Evolutionary conservation across 2,329 filamentous ascomycete genomes (phyloP).

Genomic region (Teratosphaeria viscida): DNA sequence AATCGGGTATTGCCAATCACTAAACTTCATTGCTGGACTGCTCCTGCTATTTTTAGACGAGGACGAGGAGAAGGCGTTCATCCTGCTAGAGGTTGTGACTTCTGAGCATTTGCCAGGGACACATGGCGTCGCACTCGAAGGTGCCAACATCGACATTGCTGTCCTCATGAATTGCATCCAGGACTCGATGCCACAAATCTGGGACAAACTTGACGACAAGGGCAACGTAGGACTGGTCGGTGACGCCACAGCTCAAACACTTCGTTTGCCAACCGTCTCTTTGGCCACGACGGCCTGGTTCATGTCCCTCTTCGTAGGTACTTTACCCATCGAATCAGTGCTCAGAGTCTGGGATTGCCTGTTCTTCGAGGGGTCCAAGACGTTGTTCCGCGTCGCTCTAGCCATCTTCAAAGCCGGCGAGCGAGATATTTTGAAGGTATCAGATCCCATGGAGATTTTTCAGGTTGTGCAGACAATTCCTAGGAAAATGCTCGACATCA

Average conservation of each 20-base stretch:
- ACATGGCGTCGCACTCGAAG: slow-evolving; percentile 81
- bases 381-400: slow-evolving; percentile 81
- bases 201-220: slow-evolving; percentile 77
- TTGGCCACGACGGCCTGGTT: slow-evolving; percentile 94
- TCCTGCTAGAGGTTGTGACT: slow-evolving; percentile 87
- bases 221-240: slow-evolving; percentile 45
- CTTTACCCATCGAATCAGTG: slow-evolving; percentile 81
- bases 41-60: slow-evolving; percentile 70
- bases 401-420: slow-evolving; percentile 87
- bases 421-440: slow-evolving; percentile 63
- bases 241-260: slow-evolving; percentile 30
- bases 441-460: slow-evolving; percentile 90
- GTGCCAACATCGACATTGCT: slow-evolving; percentile 85
- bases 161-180: slow-evolving; percentile 82
- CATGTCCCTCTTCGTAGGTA: slow-evolving; percentile 94
- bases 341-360: slow-evolving; percentile 91
- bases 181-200: slow-evolving; percentile 71
- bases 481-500: slow-evolving; percentile 69
- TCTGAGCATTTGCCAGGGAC: slow-evolving; percentile 80
- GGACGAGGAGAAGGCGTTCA: slow-evolving; percentile 85
- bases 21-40: slow-evolving; percentile 89
- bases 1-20: slow-evolving; percentile 90
- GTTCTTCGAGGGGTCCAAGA: slow-evolving; percentile 91
- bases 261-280: slow-evolving; percentile 73
- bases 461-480: slow-evolving; percentile 85